A percentile compares a stretch with the other conserved stretches of the same genome.
Conservation (phyloP, 2,329 filamentous ascomycete genomes). For the Epichloe bromicola region DNA sequence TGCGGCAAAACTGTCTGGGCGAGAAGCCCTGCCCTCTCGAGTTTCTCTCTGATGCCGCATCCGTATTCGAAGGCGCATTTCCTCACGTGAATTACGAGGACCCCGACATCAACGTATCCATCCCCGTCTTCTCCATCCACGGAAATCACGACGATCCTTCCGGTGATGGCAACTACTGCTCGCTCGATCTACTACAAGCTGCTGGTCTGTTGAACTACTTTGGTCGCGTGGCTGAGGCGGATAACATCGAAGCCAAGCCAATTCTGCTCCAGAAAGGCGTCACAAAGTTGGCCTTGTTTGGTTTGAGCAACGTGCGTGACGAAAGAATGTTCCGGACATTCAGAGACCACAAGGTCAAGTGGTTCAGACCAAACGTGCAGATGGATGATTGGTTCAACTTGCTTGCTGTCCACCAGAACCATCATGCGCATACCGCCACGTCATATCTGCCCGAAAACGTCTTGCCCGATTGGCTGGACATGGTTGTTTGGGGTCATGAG, state of each 20-base stretch:
- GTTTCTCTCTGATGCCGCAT: slow-evolving; percentile 82
- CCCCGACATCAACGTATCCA: slow-evolving; percentile 89
- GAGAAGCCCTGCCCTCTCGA: slow-evolving; percentile 93
- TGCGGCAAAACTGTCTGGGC: slow-evolving; percentile 86
- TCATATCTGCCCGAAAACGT: slow-evolving; percentile 93
- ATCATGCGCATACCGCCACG: slow-evolving; percentile 80
- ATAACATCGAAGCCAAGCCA: slow-evolving; percentile 87
- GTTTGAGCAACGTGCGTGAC: slow-evolving; percentile 90
- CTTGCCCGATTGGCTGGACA: slow-evolving; percentile 77
- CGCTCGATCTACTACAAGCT: slow-evolving; percentile 80
- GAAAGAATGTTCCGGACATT: slow-evolving; percentile 92
- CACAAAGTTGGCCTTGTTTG: slow-evolving; percentile 87
- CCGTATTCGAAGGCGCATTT: slow-evolving; percentile 82
- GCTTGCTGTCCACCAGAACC: slow-evolving; percentile 91
- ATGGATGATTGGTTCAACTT: slow-evolving; percentile 90
- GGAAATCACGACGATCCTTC: slow-evolving; percentile 97
- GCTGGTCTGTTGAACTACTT: slow-evolving; percentile 94
- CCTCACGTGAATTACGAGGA: slow-evolving; percentile 97
- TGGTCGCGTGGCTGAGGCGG: slow-evolving; percentile 77
- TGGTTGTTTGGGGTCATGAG: slow-evolving; percentile 95
- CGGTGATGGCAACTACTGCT: slow-evolving; percentile 86
- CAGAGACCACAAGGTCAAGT: slow-evolving; percentile 83
- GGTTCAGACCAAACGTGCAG: slow-evolving; percentile 72
- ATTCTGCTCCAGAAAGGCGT: slow-evolving; percentile 84
- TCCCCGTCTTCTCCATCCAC: slow-evolving; percentile 96